Evolutionary conservation across 352 stramenopile genomes (phyloP).

Genomic region (Globisporangium takayamanum): DNA sequence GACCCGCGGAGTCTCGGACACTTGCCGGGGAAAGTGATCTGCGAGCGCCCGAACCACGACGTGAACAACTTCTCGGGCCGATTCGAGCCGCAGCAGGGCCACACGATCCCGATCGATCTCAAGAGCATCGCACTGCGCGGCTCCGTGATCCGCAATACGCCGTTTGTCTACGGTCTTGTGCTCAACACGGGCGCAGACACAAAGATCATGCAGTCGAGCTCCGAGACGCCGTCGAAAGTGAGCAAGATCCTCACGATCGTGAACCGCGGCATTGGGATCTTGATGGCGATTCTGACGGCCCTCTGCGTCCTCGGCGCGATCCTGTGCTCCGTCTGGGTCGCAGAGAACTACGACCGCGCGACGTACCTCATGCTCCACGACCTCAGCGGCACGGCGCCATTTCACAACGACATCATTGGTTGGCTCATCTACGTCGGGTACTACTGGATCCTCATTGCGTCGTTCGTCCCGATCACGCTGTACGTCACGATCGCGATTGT

Average conservation of each 20-base stretch:
- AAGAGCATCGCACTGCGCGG: constrained; percentile 80
- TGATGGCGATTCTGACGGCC: constrained; percentile 63
- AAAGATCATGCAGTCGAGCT: constrained; percentile 86
- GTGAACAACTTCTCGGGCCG: constrained; percentile 82
- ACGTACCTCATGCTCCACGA: constrained; percentile 71
- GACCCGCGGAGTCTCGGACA: constrained; percentile 61
- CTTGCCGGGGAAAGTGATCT: constrained; percentile 61
- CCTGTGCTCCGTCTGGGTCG: constrained; percentile 66
- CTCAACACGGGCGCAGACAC: constrained; percentile 79
- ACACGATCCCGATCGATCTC: constrained; percentile 78
- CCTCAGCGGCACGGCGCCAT: constrained; percentile 51
- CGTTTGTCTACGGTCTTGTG: constrained; percentile 73
- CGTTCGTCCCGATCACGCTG: constrained; percentile 84
- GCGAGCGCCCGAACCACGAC: constrained; percentile 81
- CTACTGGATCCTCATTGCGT: constrained; percentile 86
- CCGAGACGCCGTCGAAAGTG: constrained; percentile 62
- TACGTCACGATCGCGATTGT: constrained; percentile 87
- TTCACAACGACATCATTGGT: constrained; percentile 64
- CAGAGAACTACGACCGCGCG: constrained; percentile 39
- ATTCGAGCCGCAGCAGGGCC: constrained; percentile 64
- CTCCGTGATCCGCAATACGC: constrained; percentile 81
- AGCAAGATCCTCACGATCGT: constrained; percentile 85
- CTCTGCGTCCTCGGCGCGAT: constrained; percentile 71
- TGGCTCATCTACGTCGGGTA: constrained; percentile 78
- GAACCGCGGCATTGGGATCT: constrained; percentile 65